Percentiles rank a stretch among this genome's conserved stretches.
Conservation (phyloP, 192 early-diverging fungal genomes). For the Obelidium mucronatum region DNA sequence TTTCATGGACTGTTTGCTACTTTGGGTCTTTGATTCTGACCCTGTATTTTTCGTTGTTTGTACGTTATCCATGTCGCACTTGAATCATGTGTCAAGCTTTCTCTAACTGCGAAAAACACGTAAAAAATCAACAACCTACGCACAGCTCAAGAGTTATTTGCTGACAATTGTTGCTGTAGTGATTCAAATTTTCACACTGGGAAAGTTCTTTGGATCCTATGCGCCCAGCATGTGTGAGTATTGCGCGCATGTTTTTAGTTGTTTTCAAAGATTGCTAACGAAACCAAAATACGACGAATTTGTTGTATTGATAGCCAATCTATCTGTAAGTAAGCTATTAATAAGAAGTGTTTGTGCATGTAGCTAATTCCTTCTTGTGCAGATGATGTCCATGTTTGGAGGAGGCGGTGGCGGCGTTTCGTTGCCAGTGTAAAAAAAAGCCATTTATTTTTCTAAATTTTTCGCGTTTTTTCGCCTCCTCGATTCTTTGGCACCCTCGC, state of each 20-base stretch:
- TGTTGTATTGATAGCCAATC: constrained; percentile 1
- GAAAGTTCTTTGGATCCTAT: constrained; percentile 88
- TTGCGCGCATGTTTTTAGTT: not conserved
- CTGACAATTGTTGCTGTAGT: constrained; percentile 81
- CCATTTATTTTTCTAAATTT: too few species aligned
- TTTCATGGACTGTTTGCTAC: constrained; percentile 83
- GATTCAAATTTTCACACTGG: constrained; percentile 78
- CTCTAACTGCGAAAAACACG: not conserved
- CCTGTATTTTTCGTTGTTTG: constrained; percentile 82
- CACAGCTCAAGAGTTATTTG: constrained; percentile 67
- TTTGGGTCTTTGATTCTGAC: constrained; percentile 84
- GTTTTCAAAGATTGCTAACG: not conserved
- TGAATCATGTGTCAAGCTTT: not conserved
- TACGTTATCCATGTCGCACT: constrained; percentile 51
- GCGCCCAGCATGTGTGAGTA: constrained; percentile 65
- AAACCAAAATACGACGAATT: not conserved
- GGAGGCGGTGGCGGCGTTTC: constrained; percentile 9
- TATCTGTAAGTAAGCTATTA: constrained; percentile 1
- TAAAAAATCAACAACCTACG: not conserved
- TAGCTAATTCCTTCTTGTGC: not conserved
- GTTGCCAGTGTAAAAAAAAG: constrained; percentile 5
- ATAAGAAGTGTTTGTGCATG: not conserved
- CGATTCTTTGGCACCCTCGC: too few species aligned
- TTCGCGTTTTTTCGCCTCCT: too few species aligned
- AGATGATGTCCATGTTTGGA: constrained; percentile 37